phyloP scores from a whole-genome alignment of 176 grass and related monocot species.

The Elaeis guineensis region DNA sequence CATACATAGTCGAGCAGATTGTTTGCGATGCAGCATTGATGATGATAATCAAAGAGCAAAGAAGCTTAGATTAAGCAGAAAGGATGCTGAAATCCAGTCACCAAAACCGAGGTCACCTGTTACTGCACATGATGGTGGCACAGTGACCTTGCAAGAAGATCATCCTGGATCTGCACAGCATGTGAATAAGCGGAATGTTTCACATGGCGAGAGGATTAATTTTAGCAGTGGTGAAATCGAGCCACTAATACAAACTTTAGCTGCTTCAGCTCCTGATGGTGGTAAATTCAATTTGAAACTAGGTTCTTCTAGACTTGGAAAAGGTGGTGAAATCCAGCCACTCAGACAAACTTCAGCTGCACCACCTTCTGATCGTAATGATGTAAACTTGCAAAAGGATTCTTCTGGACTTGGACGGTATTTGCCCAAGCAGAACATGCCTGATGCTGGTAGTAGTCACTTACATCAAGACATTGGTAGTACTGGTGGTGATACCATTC shows the following conservation, averaged over 20 bases:
- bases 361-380: no score
- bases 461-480: no score
- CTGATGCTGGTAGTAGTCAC: no score
- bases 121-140: background rate
- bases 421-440: no score
- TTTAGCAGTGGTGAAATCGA: constrained; percentile 13
- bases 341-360: background rate
- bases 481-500: no score
- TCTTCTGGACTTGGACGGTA: background rate
- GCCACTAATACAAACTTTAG: background rate
- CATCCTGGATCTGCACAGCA: background rate
- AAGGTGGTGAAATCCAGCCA: background rate
- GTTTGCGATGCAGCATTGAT: background rate
- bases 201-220: constrained; percentile 8
- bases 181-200: background rate
- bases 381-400: background rate
- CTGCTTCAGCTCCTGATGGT: background rate
- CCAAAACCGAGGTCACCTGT: no score
- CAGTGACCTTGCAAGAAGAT: background rate
- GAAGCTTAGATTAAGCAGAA: constrained; percentile 1
- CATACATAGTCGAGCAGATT: background rate
- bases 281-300: background rate
- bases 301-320: background rate
- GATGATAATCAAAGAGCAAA: constrained; percentile 1
- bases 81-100: no score